phyloP scores from a whole-genome alignment of 164 flowering plant species.

The Aristolochia californica region DNA sequence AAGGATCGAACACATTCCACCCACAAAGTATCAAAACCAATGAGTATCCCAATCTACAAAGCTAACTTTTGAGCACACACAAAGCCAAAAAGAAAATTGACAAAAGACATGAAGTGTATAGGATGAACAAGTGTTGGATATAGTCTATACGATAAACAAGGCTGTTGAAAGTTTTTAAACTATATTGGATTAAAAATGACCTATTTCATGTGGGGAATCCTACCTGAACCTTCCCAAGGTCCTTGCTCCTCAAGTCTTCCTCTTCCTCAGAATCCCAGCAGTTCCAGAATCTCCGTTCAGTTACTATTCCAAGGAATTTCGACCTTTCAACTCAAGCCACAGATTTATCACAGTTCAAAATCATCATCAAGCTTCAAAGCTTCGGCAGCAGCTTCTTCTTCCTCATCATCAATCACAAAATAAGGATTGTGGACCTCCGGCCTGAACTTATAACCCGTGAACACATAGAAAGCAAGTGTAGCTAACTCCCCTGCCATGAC shows the following conservation, averaged over 20 bases:
- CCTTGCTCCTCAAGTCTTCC: too few species aligned
- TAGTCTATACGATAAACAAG: too few species aligned
- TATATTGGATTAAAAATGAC: neutral
- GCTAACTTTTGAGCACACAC: too few species aligned
- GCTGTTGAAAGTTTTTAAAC: neutral
- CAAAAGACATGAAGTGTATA: too few species aligned
- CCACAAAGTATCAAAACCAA: too few species aligned
- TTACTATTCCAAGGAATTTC: neutral
- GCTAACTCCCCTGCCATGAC: conserved; percentile 78
- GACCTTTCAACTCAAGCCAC: neutral
- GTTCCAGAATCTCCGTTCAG: neutral
- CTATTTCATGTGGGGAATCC: neutral
- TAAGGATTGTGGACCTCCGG: conserved; percentile 85
- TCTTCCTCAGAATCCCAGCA: too few species aligned
- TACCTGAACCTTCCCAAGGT: neutral
- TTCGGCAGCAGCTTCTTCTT: conserved; percentile 83
- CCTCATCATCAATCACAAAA: conserved; percentile 81
- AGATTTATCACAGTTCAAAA: conserved; percentile 45
- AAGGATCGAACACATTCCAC: too few species aligned
- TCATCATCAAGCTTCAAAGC: conserved; percentile 65
- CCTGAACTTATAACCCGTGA: conserved; percentile 74
- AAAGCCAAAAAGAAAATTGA: too few species aligned
- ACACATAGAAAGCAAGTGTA: conserved; percentile 69
- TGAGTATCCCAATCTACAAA: too few species aligned
- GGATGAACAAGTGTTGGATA: too few species aligned